Evolutionary conservation across 1,284 basidiomycete species (phyloP).

Genomic region (Ceratobasidium papillatum): DNA sequence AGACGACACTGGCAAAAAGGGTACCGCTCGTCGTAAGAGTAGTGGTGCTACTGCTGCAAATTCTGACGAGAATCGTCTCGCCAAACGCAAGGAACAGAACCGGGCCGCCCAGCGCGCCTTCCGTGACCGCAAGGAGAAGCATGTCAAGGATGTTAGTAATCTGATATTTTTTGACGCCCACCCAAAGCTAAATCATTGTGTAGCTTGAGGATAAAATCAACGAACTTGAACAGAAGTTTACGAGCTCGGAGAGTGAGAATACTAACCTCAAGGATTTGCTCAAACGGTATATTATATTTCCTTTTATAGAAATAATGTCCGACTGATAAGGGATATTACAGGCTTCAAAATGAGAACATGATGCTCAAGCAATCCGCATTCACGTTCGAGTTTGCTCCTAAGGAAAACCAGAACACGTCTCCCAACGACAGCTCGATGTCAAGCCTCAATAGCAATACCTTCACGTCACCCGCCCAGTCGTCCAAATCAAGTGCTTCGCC

Average conservation of each 20-base stretch:
- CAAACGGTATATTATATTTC: slow-evolving; percentile 46
- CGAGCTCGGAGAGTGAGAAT: slow-evolving; percentile 71
- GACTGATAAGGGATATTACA: slow-evolving; percentile 44
- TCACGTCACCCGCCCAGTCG: slow-evolving; percentile 48
- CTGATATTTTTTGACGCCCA: slow-evolving; percentile 38
- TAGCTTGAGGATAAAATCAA: slow-evolving; percentile 86
- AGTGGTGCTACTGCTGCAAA: slow-evolving; percentile 53
- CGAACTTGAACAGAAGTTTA: slow-evolving; percentile 78
- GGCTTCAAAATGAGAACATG: slow-evolving; percentile 82
- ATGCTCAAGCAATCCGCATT: slow-evolving; percentile 75
- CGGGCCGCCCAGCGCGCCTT: slow-evolving; percentile 86
- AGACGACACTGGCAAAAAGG: slow-evolving; percentile 37
- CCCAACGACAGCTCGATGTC: slow-evolving; percentile 50
- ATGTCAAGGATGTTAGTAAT: slow-evolving; percentile 81
- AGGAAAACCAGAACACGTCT: slow-evolving; percentile 55
- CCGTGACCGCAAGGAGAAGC: slow-evolving; percentile 86
- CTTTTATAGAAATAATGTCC: background rate
- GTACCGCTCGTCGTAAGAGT: slow-evolving; percentile 46
- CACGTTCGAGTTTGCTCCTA: slow-evolving; percentile 60
- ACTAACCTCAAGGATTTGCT: slow-evolving; percentile 80
- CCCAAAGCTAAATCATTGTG: slow-evolving; percentile 29
- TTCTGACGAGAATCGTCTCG: slow-evolving; percentile 74
- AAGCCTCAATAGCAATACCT: slow-evolving; percentile 43
- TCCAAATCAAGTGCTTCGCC: slow-evolving; percentile 51
- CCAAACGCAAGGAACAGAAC: slow-evolving; percentile 89